A percentile compares a stretch with the other conserved stretches of the same genome.
Evolutionary conservation across 768 basidiomycete species (phyloP).

Genomic region (Nevesoporus exiguus): DNA sequence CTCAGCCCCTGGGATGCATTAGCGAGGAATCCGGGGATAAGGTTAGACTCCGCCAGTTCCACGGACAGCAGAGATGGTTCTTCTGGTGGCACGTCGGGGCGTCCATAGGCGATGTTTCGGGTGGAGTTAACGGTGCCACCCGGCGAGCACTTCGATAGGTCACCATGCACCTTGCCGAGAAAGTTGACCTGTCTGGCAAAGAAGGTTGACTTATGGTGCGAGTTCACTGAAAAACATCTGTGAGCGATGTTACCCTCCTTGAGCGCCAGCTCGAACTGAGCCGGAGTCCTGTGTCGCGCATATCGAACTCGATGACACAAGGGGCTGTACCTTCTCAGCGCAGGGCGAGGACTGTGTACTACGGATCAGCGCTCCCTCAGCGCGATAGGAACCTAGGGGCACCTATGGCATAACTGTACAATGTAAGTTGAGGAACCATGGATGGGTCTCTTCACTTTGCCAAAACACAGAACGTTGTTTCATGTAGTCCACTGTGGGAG

Average conservation of each 20-base stretch:
- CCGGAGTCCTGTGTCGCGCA: background rate
- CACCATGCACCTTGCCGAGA: slow-evolving; percentile 49
- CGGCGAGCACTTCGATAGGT: background rate
- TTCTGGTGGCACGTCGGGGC: slow-evolving; percentile 49
- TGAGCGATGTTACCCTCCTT: slow-evolving; percentile 48
- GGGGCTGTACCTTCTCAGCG: background rate
- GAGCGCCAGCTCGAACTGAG: slow-evolving; percentile 55
- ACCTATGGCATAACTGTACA: background rate
- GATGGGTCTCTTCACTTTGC: too few species aligned
- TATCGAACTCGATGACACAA: background rate
- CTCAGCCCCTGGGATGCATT: slow-evolving; percentile 45
- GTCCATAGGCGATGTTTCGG: slow-evolving; percentile 46
- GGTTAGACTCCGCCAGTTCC: slow-evolving; percentile 55
- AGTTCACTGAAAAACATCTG: slow-evolving; percentile 51
- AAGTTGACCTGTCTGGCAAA: slow-evolving; percentile 57
- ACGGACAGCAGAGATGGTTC: slow-evolving; percentile 52
- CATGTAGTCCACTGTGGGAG: too few species aligned
- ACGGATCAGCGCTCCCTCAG: background rate
- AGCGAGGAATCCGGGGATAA: slow-evolving; percentile 62
- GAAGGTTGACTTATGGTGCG: slow-evolving; percentile 63
- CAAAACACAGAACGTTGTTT: too few species aligned
- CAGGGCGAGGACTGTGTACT: background rate
- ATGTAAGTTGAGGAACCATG: background rate
- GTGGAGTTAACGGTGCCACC: background rate
- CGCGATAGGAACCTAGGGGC: background rate